Evolutionary conservation across 371 early-diverging fungal species (phyloP), one percentile per base, ranked within the genome.

Genomic region (Mortierella sp.): DNA sequence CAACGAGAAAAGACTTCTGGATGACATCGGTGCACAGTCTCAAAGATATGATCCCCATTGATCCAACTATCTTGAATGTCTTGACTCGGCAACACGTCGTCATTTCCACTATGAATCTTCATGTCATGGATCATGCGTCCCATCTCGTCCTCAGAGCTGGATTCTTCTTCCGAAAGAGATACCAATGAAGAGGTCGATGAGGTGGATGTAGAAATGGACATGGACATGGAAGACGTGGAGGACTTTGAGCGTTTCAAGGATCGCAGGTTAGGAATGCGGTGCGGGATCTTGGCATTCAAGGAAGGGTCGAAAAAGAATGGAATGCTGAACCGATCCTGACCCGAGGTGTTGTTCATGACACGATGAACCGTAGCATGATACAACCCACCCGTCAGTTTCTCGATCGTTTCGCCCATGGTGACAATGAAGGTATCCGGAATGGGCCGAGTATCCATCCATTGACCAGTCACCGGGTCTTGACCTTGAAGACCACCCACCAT

Each of bases 331-430:
- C 87, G 80, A 31, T 84, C 87, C 0, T 64, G 65, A 4, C 82
- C 82, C 3, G 84, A 67, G 1, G 81, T 80, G 30, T 86, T 87
- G 34, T 81, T 87, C n/a, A 87, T 38, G 5, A 89, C 90, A 10
- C 90, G 83, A 54, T 90, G 90, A 0, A 88, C 86, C 0, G 87
- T 91, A 0, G 89, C 88, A 2, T 84, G 66, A 30, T 84, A 86
- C 0, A 74, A 64, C 19, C 82, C 80, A 12, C 80, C 81, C 4
- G 89, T 88, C 53, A 89, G 55, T 8, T 83, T 74, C 58, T 90
- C 90, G n/a, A 90, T 81, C 2, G 83, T 81, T 13, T 86, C 85
- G 12, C 90, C 90, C 70, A 90, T 83, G 31, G 90, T 90, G 24
- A 90, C 85, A 9, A 90, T 82, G 64, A 90, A 88, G 3, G 89